Evolutionary conservation across 768 basidiomycete species (phyloP).

Genomic region (Russula virescens): DNA sequence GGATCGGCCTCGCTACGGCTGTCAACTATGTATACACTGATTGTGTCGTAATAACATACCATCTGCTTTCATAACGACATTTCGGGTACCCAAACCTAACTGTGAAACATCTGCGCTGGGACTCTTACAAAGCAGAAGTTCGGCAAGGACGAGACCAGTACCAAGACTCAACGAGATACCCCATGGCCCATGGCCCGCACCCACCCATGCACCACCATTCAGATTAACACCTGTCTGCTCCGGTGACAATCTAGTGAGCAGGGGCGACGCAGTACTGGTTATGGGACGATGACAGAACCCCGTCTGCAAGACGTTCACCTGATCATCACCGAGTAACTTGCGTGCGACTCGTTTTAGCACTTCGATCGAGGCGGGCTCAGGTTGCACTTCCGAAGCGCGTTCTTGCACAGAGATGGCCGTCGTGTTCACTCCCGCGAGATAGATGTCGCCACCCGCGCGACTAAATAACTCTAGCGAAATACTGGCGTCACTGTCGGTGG

Average conservation of each 20-base stretch:
- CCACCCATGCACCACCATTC: conserved; percentile 29
- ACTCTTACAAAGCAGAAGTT: conserved; percentile 29
- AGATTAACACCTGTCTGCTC: conserved; percentile 28
- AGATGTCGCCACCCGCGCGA: conserved; percentile 30
- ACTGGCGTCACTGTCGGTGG: conserved; percentile 26
- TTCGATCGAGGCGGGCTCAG: conserved; percentile 13
- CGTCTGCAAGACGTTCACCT: conserved; percentile 26
- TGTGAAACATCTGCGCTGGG: conserved; percentile 29
- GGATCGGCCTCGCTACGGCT: neutral
- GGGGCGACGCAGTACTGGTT: conserved; percentile 30
- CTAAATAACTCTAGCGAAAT: conserved; percentile 34
- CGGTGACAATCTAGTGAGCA: conserved; percentile 30
- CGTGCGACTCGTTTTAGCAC: conserved; percentile 18
- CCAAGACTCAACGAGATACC: conserved; percentile 33
- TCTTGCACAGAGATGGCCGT: conserved; percentile 26
- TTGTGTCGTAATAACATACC: neutral
- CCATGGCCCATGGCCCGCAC: conserved; percentile 39
- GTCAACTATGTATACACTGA: neutral
- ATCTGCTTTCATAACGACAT: neutral
- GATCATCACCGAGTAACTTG: conserved; percentile 22
- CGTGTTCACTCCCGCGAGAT: conserved; percentile 33
- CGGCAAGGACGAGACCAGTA: conserved; percentile 31
- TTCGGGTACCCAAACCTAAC: neutral
- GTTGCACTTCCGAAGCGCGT: conserved; percentile 24
- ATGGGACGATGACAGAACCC: conserved; percentile 37